These are phyloP conservation scores for Dysphania ambrosioides DNA, from an alignment of 148 eudicot genomes.

Conservation along the genomic window DNA sequence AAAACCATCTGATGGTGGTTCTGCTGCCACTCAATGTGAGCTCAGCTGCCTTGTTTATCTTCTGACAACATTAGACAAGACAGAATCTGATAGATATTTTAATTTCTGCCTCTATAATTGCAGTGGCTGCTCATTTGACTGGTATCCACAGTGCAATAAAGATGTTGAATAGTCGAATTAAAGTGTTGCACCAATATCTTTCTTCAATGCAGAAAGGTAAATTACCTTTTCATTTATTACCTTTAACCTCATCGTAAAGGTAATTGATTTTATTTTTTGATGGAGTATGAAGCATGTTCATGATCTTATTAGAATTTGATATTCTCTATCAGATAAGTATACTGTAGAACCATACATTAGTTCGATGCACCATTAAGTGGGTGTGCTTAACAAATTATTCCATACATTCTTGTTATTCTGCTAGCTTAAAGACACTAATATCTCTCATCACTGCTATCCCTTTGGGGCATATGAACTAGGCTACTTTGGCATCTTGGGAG, in stretches of 20 bases:
- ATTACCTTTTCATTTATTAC: background rate
- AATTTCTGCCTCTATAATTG: slow-evolving; percentile 13
- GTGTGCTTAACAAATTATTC: background rate
- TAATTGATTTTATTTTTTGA: background rate
- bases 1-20: slow-evolving; percentile 97
- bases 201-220: slow-evolving; percentile 88
- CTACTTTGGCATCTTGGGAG: background rate
- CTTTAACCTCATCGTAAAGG: background rate
- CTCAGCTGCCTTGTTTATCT: slow-evolving; percentile 11
- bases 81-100: background rate
- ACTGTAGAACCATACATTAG: background rate
- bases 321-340: background rate
- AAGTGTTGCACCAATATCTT: slow-evolving; percentile 88
- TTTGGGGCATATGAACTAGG: background rate
- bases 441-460: slow-evolving; percentile 1
- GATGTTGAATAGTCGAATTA: slow-evolving; percentile 90
- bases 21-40: slow-evolving; percentile 96
- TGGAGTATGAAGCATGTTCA: background rate
- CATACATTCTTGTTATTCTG: background rate
- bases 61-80: background rate
- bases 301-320: background rate
- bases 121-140: slow-evolving; percentile 95
- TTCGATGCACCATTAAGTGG: background rate
- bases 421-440: background rate
- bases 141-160: slow-evolving; percentile 96